Conservation (phyloP, 75 land plant species). For the Cupressus sempervirens region DNA sequence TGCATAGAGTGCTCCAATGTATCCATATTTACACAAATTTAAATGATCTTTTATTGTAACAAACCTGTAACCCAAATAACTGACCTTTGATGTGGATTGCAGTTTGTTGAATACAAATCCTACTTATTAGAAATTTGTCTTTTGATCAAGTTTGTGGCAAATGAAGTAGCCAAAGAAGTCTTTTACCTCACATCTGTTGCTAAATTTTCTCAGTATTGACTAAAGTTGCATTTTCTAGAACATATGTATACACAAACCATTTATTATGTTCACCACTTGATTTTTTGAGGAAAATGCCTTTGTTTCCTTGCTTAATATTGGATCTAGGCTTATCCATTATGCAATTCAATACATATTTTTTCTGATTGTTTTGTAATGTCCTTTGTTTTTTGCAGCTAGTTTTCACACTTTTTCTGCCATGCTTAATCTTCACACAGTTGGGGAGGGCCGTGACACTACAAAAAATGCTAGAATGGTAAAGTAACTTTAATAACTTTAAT, state of each 20-base stretch:
- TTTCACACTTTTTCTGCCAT: constrained; percentile 83
- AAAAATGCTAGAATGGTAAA: constrained; percentile 85
- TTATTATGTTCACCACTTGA: too few species aligned
- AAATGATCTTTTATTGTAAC: neutral
- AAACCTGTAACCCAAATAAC: neutral
- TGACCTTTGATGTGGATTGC: neutral
- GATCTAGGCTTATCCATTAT: neutral
- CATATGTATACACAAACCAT: neutral
- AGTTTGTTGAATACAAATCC: neutral
- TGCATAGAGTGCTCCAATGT: constrained; percentile 54
- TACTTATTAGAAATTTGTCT: neutral
- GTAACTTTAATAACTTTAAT: neutral
- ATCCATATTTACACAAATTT: constrained; percentile 17
- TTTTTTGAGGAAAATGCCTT: neutral
- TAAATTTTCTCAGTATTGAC: neutral
- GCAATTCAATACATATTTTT: neutral
- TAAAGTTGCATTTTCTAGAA: neutral
- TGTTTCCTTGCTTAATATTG: neutral
- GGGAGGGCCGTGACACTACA: constrained; percentile 74
- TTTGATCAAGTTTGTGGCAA: neutral
- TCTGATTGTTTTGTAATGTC: neutral
- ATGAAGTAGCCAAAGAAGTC: neutral
- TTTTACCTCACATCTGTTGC: neutral
- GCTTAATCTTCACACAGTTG: constrained; percentile 87
- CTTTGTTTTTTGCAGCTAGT: constrained; percentile 67